Percentiles rank a stretch among this genome's conserved stretches.
phyloP scores from a whole-genome alignment of 2,329 filamentous ascomycete genomes.

The Biscogniauxia marginata region DNA sequence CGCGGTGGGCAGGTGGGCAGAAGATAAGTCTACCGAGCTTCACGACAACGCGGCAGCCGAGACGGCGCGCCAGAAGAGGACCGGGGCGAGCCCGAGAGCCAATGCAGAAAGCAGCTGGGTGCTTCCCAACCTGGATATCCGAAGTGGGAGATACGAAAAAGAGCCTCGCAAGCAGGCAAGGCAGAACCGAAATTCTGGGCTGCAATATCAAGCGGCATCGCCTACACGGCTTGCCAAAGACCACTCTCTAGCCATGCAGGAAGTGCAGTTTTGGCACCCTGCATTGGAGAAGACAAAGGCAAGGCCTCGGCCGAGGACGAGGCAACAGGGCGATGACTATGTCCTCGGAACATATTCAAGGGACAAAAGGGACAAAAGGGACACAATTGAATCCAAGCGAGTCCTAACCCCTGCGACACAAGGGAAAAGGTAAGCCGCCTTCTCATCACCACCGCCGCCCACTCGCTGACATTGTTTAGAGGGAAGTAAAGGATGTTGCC shows the following conservation, averaged over 20 bases:
- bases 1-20: slow-evolving; percentile 11
- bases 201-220: neutral
- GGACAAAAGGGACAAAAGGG: neutral
- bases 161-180: slow-evolving; percentile 1
- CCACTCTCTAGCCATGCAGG: neutral
- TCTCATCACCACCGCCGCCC: neutral
- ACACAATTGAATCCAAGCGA: neutral
- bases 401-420: neutral
- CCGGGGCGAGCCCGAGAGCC: neutral
- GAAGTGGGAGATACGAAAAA: neutral
- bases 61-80: neutral
- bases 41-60: neutral
- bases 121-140: neutral
- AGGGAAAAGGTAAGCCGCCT: neutral
- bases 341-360: neutral
- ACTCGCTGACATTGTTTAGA: neutral
- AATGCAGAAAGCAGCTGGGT: neutral
- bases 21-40: slow-evolving; percentile 1
- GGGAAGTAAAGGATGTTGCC: neutral
- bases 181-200: neutral
- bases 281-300: slow-evolving; percentile 9
- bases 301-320: neutral
- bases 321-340: slow-evolving; percentile 8
- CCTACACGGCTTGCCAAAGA: neutral
- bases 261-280: slow-evolving; percentile 2